A percentile compares a stretch with the other conserved stretches of the same genome.
Evolutionary conservation across 148 eudicot genomes (phyloP).

Genomic region (Rhododendron henanense): DNA sequence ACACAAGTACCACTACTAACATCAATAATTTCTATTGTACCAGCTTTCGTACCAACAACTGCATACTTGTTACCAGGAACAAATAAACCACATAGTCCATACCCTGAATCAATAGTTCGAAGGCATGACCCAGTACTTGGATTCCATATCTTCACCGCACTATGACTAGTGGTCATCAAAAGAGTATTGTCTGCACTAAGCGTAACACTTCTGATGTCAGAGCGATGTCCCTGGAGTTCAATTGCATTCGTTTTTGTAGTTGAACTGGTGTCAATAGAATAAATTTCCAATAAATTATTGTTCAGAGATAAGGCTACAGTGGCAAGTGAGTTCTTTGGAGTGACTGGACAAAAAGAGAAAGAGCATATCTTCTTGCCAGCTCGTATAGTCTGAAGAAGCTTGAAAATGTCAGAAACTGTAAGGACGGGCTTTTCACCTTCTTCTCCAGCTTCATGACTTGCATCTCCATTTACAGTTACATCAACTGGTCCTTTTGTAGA

Average conservation of each 20-base stretch:
- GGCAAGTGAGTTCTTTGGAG: slow-evolving; percentile 56
- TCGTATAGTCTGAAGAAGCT: slow-evolving; percentile 65
- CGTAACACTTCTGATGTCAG: slow-evolving; percentile 86
- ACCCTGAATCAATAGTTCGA: slow-evolving; percentile 88
- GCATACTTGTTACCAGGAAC: slow-evolving; percentile 85
- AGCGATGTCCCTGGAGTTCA: slow-evolving; percentile 93
- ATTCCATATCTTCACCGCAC: slow-evolving; percentile 89
- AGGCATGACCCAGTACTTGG: slow-evolving; percentile 88
- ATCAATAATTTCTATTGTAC: slow-evolving; percentile 78
- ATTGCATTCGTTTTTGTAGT: slow-evolving; percentile 47
- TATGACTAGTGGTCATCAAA: slow-evolving; percentile 90
- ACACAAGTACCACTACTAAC: slow-evolving; percentile 82
- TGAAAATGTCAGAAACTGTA: slow-evolving; percentile 71
- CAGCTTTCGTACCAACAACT: slow-evolving; percentile 87
- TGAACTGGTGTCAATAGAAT: slow-evolving; percentile 53
- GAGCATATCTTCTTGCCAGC: slow-evolving; percentile 90
- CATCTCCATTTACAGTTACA: slow-evolving; percentile 38
- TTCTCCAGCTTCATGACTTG: slow-evolving; percentile 29
- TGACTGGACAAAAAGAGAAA: slow-evolving; percentile 64
- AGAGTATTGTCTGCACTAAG: slow-evolving; percentile 92
- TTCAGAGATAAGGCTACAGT: slow-evolving; percentile 83
- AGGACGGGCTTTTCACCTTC: slow-evolving; percentile 33
- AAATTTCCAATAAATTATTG: slow-evolving; percentile 75
- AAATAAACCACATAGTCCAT: slow-evolving; percentile 89
- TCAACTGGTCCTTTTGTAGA: slow-evolving; percentile 43